Percentiles rank a stretch among this genome's conserved stretches.
phyloP scores from a whole-genome alignment of 1,284 basidiomycete species.

The Apiotrichum laibachii region DNA sequence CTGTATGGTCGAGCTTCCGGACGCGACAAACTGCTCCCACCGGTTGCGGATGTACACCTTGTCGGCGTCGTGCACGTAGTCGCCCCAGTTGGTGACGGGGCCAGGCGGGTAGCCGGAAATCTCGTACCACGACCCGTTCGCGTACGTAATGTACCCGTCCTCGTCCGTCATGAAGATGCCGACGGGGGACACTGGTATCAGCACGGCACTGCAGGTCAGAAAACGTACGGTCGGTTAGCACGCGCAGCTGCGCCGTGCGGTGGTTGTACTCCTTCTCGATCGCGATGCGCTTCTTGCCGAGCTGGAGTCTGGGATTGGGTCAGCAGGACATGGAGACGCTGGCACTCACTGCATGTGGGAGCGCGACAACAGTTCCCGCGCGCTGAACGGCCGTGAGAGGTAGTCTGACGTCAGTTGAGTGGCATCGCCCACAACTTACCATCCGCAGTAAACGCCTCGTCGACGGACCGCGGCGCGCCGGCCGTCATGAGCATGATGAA shows the following conservation, averaged over 20 bases:
- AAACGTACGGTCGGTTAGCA: conserved; percentile 31
- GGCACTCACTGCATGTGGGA: conserved; percentile 37
- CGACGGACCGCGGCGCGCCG: conserved; percentile 44
- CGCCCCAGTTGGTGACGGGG: conserved; percentile 34
- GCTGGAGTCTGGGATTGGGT: conserved; percentile 35
- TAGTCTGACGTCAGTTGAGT: no score
- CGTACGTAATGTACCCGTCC: conserved; percentile 40
- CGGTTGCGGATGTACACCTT: conserved; percentile 20
- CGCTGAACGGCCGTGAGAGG: conserved; percentile 46
- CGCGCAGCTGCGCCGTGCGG: conserved; percentile 42
- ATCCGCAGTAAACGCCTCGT: conserved; percentile 33
- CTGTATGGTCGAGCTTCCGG: neutral
- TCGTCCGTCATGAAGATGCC: conserved; percentile 42
- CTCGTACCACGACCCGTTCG: conserved; percentile 41
- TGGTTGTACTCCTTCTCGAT: conserved; percentile 44
- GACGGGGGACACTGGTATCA: conserved; percentile 35
- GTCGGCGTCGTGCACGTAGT: conserved; percentile 27
- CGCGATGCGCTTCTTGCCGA: conserved; percentile 39
- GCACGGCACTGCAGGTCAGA: neutral
- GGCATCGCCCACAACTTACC: neutral
- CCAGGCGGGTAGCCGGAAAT: conserved; percentile 31
- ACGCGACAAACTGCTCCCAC: conserved; percentile 26
- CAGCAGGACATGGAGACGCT: no score
- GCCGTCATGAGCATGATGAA: conserved; percentile 44
- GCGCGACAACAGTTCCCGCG: conserved; percentile 52